Evolutionary conservation across 2,329 filamentous ascomycete species (phyloP).

Genomic region (Trichoderma breve): DNA sequence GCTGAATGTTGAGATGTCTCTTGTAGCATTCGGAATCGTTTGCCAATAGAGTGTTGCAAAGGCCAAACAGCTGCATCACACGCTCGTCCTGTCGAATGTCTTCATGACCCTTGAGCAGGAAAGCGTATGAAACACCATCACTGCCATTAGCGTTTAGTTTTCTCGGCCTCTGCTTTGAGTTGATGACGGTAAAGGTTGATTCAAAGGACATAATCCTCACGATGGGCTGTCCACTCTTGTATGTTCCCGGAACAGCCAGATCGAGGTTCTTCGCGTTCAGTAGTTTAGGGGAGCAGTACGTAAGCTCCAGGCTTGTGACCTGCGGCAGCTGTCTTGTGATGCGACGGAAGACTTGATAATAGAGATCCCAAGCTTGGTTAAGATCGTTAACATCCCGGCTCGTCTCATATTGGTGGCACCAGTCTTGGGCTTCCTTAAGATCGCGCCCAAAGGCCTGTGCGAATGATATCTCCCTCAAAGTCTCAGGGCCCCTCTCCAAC

Average conservation of each 20-base stretch:
- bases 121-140: constrained; percentile 83
- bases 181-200: constrained; percentile 84
- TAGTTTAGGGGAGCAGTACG: constrained; percentile 94
- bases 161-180: constrained; percentile 91
- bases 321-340: constrained; percentile 92
- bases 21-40: constrained; percentile 97
- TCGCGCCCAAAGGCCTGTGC: constrained; percentile 96
- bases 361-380: constrained; percentile 98
- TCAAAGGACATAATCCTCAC: constrained; percentile 89
- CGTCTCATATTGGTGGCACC: constrained; percentile 87
- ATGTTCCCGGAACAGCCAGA: constrained; percentile 93
- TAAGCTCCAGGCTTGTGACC: constrained; percentile 86
- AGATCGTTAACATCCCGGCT: constrained; percentile 91
- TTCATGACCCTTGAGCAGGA: constrained; percentile 96
- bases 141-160: constrained; percentile 87
- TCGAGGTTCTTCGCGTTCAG: constrained; percentile 83
- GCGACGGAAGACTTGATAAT: constrained; percentile 96
- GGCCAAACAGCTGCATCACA: constrained; percentile 98
- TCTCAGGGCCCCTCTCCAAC: constrained; percentile 88
- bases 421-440: constrained; percentile 89
- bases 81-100: constrained; percentile 98
- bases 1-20: constrained; percentile 91
- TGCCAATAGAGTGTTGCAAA: constrained; percentile 91
- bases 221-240: constrained; percentile 73
- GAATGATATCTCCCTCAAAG: constrained; percentile 92